Evolutionary conservation across 129 eudicot species (phyloP).

Genomic region (Ambrosia artemisiifolia): DNA sequence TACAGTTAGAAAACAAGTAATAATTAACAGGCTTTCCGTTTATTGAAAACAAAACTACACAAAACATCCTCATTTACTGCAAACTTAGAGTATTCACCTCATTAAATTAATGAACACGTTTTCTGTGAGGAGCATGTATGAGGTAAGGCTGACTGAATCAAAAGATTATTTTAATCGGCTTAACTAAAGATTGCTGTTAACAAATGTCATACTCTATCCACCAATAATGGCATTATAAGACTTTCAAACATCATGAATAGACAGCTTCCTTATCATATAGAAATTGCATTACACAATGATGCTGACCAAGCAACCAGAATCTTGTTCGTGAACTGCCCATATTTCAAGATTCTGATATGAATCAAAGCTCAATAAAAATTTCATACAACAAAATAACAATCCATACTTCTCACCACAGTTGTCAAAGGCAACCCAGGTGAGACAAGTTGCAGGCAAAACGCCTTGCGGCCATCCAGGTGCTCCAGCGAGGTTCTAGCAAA

Average conservation of each 20-base stretch:
- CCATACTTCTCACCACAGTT: too few species aligned
- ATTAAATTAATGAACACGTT: background rate
- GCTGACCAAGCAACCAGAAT: slow-evolving; percentile 17
- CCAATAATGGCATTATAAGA: slow-evolving; percentile 26
- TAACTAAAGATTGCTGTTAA: slow-evolving; percentile 7
- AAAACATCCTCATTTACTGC: background rate
- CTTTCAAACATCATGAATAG: slow-evolving; percentile 14
- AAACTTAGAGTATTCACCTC: background rate
- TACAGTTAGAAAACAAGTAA: background rate
- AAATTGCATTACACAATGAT: slow-evolving; percentile 1
- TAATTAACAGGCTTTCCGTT: background rate
- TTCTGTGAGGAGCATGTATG: background rate
- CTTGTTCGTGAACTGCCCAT: slow-evolving; percentile 9
- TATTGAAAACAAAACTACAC: background rate
- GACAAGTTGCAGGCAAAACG: too few species aligned
- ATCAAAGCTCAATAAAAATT: background rate
- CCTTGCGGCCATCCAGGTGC: too few species aligned
- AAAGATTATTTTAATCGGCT: background rate
- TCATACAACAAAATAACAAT: too few species aligned
- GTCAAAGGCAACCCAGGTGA: too few species aligned
- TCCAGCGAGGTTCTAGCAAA: too few species aligned
- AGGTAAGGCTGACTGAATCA: background rate
- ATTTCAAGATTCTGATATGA: slow-evolving; percentile 6
- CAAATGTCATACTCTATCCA: slow-evolving; percentile 23
- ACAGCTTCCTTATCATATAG: slow-evolving; percentile 20